Percentiles rank a stretch among this genome's conserved stretches.
These are phyloP conservation scores for Nemania bipapillata DNA, from an alignment of 2,329 filamentous ascomycete genomes.

Conservation along the genomic window DNA sequence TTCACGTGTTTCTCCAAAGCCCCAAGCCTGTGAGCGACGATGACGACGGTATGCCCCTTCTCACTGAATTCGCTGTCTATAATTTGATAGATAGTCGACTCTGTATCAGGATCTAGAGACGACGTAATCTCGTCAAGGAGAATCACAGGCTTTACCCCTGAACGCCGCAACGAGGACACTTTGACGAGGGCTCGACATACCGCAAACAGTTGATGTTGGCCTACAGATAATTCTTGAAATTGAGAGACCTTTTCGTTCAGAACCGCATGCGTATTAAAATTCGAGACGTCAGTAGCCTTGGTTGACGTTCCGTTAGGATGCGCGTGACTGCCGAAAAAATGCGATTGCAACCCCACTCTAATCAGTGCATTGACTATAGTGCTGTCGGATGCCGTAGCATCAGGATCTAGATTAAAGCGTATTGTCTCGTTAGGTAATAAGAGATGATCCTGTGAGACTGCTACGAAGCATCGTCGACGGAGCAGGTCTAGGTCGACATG, in stretches of 20 bases:
- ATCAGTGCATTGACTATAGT: constrained; percentile 32
- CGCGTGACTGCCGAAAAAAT: constrained; percentile 4
- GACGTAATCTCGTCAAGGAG: constrained; percentile 52
- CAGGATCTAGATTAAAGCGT: constrained; percentile 50
- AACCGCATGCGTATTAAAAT: constrained; percentile 30
- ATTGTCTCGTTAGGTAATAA: constrained; percentile 46
- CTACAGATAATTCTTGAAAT: constrained; percentile 49
- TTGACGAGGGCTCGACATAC: constrained; percentile 50
- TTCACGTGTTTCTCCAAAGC: constrained; percentile 42
- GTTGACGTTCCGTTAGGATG: background rate
- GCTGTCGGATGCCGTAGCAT: constrained; percentile 37
- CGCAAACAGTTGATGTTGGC: constrained; percentile 52
- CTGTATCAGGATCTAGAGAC: constrained; percentile 51
- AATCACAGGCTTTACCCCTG: constrained; percentile 47
- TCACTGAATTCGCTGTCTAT: constrained; percentile 48
- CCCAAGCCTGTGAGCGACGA: constrained; percentile 52
- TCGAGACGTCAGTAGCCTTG: no score
- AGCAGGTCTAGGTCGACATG: constrained; percentile 41
- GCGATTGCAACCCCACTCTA: background rate
- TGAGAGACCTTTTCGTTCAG: constrained; percentile 46
- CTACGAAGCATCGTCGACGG: constrained; percentile 48
- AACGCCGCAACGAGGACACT: constrained; percentile 21
- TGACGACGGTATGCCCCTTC: constrained; percentile 50
- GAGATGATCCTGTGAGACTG: constrained; percentile 49
- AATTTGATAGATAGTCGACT: constrained; percentile 50